Evolutionary conservation across 306 rosid species (phyloP).

Genomic region (Quercus wislizeni): DNA sequence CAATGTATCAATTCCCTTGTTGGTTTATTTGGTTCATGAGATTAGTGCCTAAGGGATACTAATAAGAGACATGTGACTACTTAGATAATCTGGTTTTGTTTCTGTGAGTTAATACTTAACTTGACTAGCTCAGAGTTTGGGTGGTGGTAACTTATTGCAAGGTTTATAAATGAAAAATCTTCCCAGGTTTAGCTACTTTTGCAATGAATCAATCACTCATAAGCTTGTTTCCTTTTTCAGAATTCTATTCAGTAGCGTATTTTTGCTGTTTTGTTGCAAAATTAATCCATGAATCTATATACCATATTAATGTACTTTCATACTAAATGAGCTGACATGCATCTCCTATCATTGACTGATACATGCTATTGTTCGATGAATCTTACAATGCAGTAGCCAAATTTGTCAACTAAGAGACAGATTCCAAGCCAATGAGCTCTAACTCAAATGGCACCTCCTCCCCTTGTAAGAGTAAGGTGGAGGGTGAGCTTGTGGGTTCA

Average conservation of each 20-base stretch:
- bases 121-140: background rate
- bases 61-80: background rate
- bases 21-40: too few species aligned
- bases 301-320: background rate
- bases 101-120: background rate
- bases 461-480: too few species aligned
- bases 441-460: too few species aligned
- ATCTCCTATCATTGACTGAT: background rate
- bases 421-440: background rate
- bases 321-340: background rate
- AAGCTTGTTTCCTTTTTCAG: background rate
- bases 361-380: background rate
- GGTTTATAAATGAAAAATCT: background rate
- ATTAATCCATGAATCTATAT: background rate
- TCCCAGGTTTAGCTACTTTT: background rate
- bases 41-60: too few species aligned
- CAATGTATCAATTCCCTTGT: background rate
- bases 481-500: too few species aligned
- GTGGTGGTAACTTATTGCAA: background rate
- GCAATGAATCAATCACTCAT: background rate
- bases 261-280: background rate
- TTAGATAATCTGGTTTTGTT: background rate
- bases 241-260: background rate
- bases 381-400: background rate
- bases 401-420: background rate